Conservation (phyloP, 805 yeast genomes). For the Wickerhamomyces chaumierensis region DNA sequence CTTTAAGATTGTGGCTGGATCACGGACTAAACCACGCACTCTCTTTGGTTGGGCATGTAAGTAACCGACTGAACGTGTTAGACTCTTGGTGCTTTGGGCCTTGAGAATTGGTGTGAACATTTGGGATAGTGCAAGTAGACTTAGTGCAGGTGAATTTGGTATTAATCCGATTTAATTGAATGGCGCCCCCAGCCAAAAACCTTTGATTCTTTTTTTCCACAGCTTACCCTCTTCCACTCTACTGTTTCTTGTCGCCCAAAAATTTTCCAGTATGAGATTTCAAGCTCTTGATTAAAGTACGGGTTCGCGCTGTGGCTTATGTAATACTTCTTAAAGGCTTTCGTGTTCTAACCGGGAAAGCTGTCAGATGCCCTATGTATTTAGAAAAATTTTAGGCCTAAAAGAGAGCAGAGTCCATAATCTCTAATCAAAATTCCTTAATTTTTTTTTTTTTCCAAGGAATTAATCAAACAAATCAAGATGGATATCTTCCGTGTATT, state of each 20-base stretch:
- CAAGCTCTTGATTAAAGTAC: not conserved
- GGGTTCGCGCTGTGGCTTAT: not conserved
- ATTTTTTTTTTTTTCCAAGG: too few relatives aligned
- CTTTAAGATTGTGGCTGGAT: conserved; percentile 46
- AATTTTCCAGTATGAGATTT: not conserved
- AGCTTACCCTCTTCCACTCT: too few relatives aligned
- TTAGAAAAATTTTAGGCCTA: not conserved
- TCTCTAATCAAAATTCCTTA: too few relatives aligned
- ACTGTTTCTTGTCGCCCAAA: not conserved
- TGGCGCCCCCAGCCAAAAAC: too few relatives aligned
- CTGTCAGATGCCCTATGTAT: not conserved
- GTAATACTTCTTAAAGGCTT: too few relatives aligned
- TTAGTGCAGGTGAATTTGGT: too few relatives aligned
- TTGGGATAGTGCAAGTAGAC: too few relatives aligned
- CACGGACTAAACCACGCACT: conserved; percentile 62
- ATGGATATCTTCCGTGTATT: conserved; percentile 89
- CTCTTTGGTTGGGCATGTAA: conserved; percentile 34
- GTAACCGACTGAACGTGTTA: conserved; percentile 24
- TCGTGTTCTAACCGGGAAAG: too few relatives aligned
- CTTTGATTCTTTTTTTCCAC: too few relatives aligned
- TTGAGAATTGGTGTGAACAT: not conserved
- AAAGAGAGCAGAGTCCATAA: too few relatives aligned
- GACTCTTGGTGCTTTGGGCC: not conserved
- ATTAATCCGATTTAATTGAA: too few relatives aligned
- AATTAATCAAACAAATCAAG: not conserved